phyloP scores from a whole-genome alignment of 352 stramenopile species.

The Phytophthora palmivora region DNA sequence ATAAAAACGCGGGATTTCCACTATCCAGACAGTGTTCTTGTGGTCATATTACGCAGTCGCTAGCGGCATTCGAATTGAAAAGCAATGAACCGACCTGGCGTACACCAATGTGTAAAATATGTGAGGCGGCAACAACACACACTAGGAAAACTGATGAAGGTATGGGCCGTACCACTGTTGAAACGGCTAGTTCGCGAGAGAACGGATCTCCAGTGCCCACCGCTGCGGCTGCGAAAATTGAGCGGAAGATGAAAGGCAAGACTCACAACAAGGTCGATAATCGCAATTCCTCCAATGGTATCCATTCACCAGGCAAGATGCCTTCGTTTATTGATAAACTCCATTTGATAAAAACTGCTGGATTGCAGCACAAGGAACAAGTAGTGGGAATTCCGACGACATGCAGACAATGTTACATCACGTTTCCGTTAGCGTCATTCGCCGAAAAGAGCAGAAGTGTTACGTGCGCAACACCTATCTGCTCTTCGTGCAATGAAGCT shows the following conservation, averaged over 20 bases:
- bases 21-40: conserved; percentile 13
- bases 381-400: conserved; percentile 4
- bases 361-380: conserved; percentile 7
- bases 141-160: background rate
- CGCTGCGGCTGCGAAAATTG: background rate
- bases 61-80: conserved; percentile 6
- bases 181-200: background rate
- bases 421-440: conserved; percentile 8
- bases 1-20: background rate
- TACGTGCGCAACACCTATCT: conserved; percentile 5
- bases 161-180: background rate
- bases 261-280: background rate
- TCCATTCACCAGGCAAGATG: conserved; percentile 1
- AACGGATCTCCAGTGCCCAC: background rate
- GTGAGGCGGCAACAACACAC: background rate
- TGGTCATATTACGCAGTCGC: conserved; percentile 14
- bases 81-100: background rate
- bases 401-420: conserved; percentile 19
- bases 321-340: background rate
- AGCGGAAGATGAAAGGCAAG: background rate
- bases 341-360: conserved; percentile 4
- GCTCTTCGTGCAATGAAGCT: background rate
- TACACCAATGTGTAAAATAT: conserved; percentile 2
- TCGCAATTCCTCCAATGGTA: too few species aligned
- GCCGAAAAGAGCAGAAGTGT: conserved; percentile 6